Base-by-base conservation (phyloP, 179 eudicot species). In the Pouteria campechiana region DNA sequence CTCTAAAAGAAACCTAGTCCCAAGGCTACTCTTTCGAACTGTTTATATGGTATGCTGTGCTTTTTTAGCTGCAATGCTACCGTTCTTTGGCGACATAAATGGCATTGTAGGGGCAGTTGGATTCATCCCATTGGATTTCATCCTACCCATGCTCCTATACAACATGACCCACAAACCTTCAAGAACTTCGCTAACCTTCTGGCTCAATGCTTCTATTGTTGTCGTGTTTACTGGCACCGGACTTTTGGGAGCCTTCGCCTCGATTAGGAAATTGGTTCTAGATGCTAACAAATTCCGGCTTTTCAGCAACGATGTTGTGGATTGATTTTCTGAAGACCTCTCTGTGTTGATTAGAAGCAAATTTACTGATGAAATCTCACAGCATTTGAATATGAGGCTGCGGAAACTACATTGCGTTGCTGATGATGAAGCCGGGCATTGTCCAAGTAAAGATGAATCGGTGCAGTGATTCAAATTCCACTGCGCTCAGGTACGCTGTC, bases 121-220 rank as follows among this genome's bases (percentile, higher is more conserved):
- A 0, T 89, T 89, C 61, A 81, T 85, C 30, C 97, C 97, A 24
- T 58, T 89, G 4, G 97, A 89, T 49, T 86, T 90, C 54, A 69
- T 86, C 28, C 83, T 90, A 4, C 98, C 98, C 1, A 86, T 90
- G 90, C 73, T 86, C 54, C 87, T 86, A 30, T 90, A 90, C 72
- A 90, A 90, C 78, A 74, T 76, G 72, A 74, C 90, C 25, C 58
- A 46, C 38, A 79, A 79, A 63, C 98, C 96, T 0, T 32, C 56
- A 6, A 78, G 57, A 61, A 41, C 66, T 3, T 81, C 90, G 3
- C 7, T 44, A 22, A 56, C 43, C 15, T 90, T 72, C 32, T 70
- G 68, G 76, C 37, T 71, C 61, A 88, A 88, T 27, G 15, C 35
- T 27, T 37, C 60, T 2, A 88, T 88, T 42, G 73, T 90, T 11